Base-by-base conservation (phyloP, 202 grass and related monocot genomes). In the Zoysia matrella region DNA sequence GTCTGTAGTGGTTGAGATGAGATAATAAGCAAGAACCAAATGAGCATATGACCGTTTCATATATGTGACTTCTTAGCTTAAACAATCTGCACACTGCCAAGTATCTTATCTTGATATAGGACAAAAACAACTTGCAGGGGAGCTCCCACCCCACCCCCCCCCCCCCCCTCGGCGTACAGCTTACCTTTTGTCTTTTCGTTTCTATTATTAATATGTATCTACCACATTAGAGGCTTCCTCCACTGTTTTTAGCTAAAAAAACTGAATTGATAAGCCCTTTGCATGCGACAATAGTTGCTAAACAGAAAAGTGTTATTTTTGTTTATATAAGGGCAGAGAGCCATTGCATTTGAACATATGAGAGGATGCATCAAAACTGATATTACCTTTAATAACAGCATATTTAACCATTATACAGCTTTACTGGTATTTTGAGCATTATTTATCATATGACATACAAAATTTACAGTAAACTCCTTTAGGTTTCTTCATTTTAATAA, bases 401-500 rank as follows among this genome's bases (percentile, higher is more conserved):
- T 58, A 41, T 48, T 57, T 67, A 58, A 64, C 41, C 53, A 36
- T 7, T 48, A 4, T 49, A 14, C 6, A 58, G 7, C 8, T 70
- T 80, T 67, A 15, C 6, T 56, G 22, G 51, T 68, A 78, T 47
- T 67, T 36, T 18, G 48, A 69, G 39, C 36, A 36, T 0, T 53
- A 42, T 52, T 73, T 53, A 60, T 16, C 48, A 58, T 51, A 57
- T 12, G 15, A 67, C 18, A 6, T 73, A 73, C 30, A 57, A 80
- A 73, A 67, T 39, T 18, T 30, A 67, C 39, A 74, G 22, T n/a
- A 51, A 74, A 36, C 40, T 57, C 40, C 7, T 60, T 46, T n/a
- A 0, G 11, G 83, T 85, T 78, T 4, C 60, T 13, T 79, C 58
- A 40, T 9, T 73, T 55, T 9, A 65, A 67, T 5, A 13, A 67